Conservation (phyloP, 192 early-diverging fungal species). For the Rhizoclosmatium globosum region DNA sequence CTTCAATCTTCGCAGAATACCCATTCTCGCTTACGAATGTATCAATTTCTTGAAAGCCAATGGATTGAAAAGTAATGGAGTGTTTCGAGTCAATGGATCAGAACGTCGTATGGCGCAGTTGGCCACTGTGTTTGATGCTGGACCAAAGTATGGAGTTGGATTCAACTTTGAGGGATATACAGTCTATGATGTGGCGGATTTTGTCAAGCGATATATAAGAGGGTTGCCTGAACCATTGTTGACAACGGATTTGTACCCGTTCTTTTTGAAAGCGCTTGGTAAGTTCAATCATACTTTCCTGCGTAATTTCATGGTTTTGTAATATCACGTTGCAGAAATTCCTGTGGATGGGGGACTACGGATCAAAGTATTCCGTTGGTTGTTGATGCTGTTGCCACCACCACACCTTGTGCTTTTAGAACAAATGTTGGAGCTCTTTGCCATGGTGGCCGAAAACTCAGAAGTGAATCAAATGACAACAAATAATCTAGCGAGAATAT, state of each 20-base stretch:
- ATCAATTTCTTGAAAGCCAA: slow-evolving; percentile 40
- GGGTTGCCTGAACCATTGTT: slow-evolving; percentile 59
- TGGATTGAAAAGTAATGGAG: slow-evolving; percentile 48
- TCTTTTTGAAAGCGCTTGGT: slow-evolving; percentile 56
- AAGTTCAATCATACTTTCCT: neutral
- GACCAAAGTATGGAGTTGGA: slow-evolving; percentile 52
- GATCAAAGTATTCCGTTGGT: slow-evolving; percentile 50
- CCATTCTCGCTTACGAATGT: slow-evolving; percentile 53
- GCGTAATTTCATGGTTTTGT: neutral
- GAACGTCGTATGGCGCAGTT: slow-evolving; percentile 54
- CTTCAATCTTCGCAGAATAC: slow-evolving; percentile 42
- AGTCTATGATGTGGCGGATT: slow-evolving; percentile 59
- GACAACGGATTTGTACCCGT: slow-evolving; percentile 52
- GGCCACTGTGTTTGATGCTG: slow-evolving; percentile 46
- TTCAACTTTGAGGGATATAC: slow-evolving; percentile 58
- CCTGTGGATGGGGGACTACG: slow-evolving; percentile 48
- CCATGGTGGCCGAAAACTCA: slow-evolving; percentile 34
- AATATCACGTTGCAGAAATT: slow-evolving; percentile 41
- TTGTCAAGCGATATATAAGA: slow-evolving; percentile 57
- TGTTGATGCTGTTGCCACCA: slow-evolving; percentile 58
- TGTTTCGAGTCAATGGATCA: slow-evolving; percentile 61
- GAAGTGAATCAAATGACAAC: slow-evolving; percentile 57
- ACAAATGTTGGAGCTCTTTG: slow-evolving; percentile 53
- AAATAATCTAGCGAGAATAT: slow-evolving; percentile 54
- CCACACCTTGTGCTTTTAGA: slow-evolving; percentile 53